phyloP scores from a whole-genome alignment of 257 asterid species.

The Solanum chmielewskii region DNA sequence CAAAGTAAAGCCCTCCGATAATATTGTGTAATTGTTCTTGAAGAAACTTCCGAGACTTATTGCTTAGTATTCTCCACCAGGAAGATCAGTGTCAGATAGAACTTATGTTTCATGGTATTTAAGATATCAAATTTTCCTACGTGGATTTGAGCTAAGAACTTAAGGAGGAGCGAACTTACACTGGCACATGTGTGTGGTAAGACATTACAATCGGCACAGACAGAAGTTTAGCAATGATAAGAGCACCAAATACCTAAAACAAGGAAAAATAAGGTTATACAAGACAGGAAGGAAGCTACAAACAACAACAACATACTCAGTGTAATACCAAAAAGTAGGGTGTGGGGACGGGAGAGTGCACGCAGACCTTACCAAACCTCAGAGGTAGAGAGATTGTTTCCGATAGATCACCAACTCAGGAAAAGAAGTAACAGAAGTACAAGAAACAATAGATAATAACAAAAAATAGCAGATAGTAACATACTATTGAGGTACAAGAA shows the following conservation, averaged over 20 bases:
- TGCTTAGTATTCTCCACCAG: neutral
- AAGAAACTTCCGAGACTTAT: neutral
- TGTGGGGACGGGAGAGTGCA: neutral
- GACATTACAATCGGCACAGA: conserved; percentile 90
- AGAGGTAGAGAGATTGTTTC: neutral
- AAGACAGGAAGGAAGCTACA: neutral
- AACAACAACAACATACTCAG: neutral
- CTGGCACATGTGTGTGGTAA: conserved; percentile 95
- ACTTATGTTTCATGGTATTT: neutral
- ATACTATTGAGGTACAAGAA: neutral
- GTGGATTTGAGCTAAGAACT: neutral
- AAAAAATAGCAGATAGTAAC: neutral
- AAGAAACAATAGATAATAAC: neutral
- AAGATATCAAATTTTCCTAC: neutral
- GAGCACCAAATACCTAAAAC: conserved; percentile 86
- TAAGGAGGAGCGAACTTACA: conserved; percentile 30
- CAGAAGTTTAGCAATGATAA: conserved; percentile 64
- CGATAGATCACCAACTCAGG: neutral
- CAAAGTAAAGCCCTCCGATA: neutral
- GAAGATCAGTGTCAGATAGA: neutral
- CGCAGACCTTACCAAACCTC: neutral
- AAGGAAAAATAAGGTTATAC: neutral
- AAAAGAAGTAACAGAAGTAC: neutral
- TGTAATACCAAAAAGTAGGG: neutral
- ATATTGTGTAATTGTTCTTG: neutral